A percentile compares a stretch with the other conserved stretches of the same genome.
phyloP scores from a whole-genome alignment of 257 asterid genomes.

The Avicennia marina region DNA sequence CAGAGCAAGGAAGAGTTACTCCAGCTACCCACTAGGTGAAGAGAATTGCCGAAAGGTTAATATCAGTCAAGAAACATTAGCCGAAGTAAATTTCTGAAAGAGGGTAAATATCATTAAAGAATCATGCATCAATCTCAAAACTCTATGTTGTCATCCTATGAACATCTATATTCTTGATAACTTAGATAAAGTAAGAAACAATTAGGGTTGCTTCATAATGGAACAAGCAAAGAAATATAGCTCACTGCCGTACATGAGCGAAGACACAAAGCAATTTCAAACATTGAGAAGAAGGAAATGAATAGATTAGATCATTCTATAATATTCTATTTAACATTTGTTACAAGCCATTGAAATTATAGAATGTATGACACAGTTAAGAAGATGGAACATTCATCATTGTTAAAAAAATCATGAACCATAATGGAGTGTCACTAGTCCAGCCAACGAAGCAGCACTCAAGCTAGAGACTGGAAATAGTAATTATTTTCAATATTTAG shows the following conservation, averaged over 20 bases:
- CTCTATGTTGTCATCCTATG: neutral
- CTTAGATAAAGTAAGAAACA: neutral
- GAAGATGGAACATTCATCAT: neutral
- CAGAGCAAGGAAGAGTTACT: no score
- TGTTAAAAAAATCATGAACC: neutral
- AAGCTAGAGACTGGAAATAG: conserved; percentile 1
- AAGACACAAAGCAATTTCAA: neutral
- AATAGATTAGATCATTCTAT: neutral
- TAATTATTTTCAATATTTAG: conserved; percentile 15
- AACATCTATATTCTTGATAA: neutral
- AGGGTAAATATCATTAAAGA: neutral
- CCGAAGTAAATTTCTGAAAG: neutral
- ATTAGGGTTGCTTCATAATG: neutral
- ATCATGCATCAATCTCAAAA: neutral
- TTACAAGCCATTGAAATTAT: no score
- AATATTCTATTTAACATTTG: neutral
- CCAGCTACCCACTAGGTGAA: neutral
- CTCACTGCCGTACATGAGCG: neutral
- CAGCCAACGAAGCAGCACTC: neutral
- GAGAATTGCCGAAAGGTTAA: no score
- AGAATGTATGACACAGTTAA: neutral
- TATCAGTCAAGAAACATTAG: no score
- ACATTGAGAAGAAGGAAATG: neutral
- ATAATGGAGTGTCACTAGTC: neutral
- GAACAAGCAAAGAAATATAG: neutral